Conservation (phyloP, 2,329 filamentous ascomycete species). For the Pestalotiopsis fici region DNA sequence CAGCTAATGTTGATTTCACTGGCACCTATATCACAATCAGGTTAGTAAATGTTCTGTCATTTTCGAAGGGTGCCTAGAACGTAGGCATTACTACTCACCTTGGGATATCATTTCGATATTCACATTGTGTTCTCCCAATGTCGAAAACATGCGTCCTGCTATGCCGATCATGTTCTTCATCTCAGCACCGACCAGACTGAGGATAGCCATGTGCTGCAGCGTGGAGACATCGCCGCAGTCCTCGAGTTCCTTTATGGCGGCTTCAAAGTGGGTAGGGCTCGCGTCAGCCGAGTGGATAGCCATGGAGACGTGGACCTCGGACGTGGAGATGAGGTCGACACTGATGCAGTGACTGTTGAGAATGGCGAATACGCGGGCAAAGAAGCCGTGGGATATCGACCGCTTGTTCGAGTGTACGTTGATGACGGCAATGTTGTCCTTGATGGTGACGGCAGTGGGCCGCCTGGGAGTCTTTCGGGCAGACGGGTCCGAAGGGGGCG, state of each 20-base stretch:
- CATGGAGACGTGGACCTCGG: conserved; percentile 96
- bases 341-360: conserved; percentile 84
- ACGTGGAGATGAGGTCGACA: conserved; percentile 94
- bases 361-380: conserved; percentile 90
- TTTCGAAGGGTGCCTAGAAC: background rate
- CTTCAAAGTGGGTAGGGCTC: conserved; percentile 62
- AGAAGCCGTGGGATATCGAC: conserved; percentile 93
- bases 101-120: conserved; percentile 99
- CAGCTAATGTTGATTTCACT: conserved; percentile 99
- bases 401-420: conserved; percentile 98
- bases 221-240: conserved; percentile 90
- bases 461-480: conserved; percentile 66
- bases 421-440: conserved; percentile 93
- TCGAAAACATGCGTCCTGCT: conserved; percentile 91
- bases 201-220: conserved; percentile 88
- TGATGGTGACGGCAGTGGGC: conserved; percentile 92
- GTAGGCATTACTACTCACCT: conserved; percentile 63
- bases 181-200: conserved; percentile 90
- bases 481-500: conserved; percentile 44
- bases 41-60: conserved; percentile 8
- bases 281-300: conserved; percentile 82
- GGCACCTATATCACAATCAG: conserved; percentile 61
- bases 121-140: conserved; percentile 87
- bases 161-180: conserved; percentile 98
- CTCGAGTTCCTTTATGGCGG: conserved; percentile 70